Base-by-base conservation (phyloP, 1,284 basidiomycete species). In the Schizophyllum commune region DNA sequence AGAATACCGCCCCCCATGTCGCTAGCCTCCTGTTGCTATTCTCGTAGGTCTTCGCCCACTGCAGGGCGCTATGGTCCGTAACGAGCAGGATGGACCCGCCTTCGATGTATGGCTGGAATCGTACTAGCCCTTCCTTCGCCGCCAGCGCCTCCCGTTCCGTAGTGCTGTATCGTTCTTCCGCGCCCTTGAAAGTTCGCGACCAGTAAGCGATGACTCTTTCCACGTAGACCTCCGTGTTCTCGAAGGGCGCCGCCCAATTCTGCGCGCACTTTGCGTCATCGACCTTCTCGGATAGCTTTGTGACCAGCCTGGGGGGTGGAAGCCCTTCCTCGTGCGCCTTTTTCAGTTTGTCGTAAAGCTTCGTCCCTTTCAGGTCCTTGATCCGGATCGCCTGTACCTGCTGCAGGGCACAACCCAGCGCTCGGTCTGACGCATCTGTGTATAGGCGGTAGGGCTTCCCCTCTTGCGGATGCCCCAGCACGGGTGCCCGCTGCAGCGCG, bases 361-460 rank as follows among this genome's bases (percentile, higher is more conserved):
- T 65, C 0, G 76, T 79, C 0, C 73, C 75, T 56, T 68, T 66
- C 11, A 79, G 62, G 58, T 79, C 77, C 2, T 56, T 11, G 0
- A 78, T 62, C 27, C 20, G 8, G 4, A 79, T 75, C 0, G 69
- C 68, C 61, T 78, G 76, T 4, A 77, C 70, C 62, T 78, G 76
- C 56, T 78, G 76, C 13, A 78, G 61, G 5, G 69, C 70, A n/a
- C 58, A 58, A 1, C 55, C 61, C 1, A 68, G 66, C 0, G 76
- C 4, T 74, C 72, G 64, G 76, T 76, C 1, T 71, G 73, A 61
- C 75, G 78, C 4, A 76, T 55, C 19, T 70, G 60, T 60, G 22
- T 62, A 62, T 0, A 62, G 55, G 17, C 61, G 61, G 60, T 76
- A 77, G 0, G 72, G 72, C 39, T 33, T 33, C 1, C 70, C 72